Evolutionary conservation across 2,329 filamentous ascomycete genomes (phyloP).

Genomic region (Lecanicillium sp.): DNA sequence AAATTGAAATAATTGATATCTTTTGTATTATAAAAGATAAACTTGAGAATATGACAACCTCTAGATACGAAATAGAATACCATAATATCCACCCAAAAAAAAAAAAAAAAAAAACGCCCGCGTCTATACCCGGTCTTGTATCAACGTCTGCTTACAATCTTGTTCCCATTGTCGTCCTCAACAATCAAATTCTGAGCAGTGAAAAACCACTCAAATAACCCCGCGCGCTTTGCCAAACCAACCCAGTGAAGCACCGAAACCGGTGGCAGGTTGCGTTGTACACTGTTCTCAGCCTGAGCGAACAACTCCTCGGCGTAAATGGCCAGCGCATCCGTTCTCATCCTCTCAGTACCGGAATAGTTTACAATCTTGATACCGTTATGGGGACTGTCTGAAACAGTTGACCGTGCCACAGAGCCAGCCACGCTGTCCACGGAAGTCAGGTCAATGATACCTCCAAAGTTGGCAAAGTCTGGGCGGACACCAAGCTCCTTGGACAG

Average conservation of each 20-base stretch:
- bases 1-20: too few species aligned
- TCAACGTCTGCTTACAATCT: not conserved
- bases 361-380: not conserved
- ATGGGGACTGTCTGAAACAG: too few species aligned
- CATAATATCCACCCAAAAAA: too few species aligned
- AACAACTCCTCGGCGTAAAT: not conserved
- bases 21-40: too few species aligned
- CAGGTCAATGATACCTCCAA: not conserved
- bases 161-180: not conserved
- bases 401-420: not conserved
- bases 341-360: not conserved
- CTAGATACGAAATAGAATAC: too few species aligned
- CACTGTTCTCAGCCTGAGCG: not conserved
- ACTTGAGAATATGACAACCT: too few species aligned
- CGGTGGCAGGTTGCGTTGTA: not conserved
- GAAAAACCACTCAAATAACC: constrained; percentile 1
- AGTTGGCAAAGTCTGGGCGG: not conserved
- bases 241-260: not conserved
- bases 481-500: not conserved
- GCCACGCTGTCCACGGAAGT: not conserved
- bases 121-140: too few species aligned
- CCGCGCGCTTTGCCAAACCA: not conserved
- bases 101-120: too few species aligned
- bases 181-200: not conserved
- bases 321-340: not conserved